Conservation (phyloP, 2,329 filamentous ascomycete species). For the Mycosphaerella sp. region DNA sequence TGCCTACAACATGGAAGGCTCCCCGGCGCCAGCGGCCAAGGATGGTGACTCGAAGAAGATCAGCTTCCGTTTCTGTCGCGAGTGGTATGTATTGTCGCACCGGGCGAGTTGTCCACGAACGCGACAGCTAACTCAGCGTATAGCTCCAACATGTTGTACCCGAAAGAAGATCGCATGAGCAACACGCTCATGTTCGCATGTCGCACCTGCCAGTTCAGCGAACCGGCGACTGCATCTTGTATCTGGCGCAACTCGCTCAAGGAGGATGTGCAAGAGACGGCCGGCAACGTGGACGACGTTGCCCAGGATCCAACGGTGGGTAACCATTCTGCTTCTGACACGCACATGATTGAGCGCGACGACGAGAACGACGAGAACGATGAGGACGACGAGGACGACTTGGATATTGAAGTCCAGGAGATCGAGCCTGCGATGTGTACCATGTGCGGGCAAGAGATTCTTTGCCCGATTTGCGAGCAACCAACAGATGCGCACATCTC, state of each 20-base stretch:
- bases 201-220: conserved; percentile 88
- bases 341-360: conserved; percentile 23
- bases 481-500: conserved; percentile 40
- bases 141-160: conserved; percentile 94
- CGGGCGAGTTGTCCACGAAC: neutral
- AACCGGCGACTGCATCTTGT: conserved; percentile 78
- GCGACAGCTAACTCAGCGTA: conserved; percentile 10
- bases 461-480: conserved; percentile 48
- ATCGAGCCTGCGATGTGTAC: conserved; percentile 47
- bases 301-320: conserved; percentile 97
- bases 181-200: conserved; percentile 91
- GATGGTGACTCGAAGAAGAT: conserved; percentile 61
- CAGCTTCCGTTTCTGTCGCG: conserved; percentile 94
- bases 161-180: conserved; percentile 81
- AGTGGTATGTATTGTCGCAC: conserved; percentile 55
- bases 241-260: conserved; percentile 94
- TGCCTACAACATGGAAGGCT: conserved; percentile 33
- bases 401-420: conserved; percentile 21
- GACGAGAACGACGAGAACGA: conserved; percentile 16
- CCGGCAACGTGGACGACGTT: conserved; percentile 95
- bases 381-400: conserved; percentile 9
- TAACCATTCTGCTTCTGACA: conserved; percentile 35
- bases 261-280: conserved; percentile 86
- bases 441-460: conserved; percentile 52
- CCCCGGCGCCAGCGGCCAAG: conserved; percentile 30